Evolutionary conservation across 2,329 filamentous ascomycete genomes (phyloP), one percentile per base, ranked within the genome.

Genomic region (Trichoderma asperellum): DNA sequence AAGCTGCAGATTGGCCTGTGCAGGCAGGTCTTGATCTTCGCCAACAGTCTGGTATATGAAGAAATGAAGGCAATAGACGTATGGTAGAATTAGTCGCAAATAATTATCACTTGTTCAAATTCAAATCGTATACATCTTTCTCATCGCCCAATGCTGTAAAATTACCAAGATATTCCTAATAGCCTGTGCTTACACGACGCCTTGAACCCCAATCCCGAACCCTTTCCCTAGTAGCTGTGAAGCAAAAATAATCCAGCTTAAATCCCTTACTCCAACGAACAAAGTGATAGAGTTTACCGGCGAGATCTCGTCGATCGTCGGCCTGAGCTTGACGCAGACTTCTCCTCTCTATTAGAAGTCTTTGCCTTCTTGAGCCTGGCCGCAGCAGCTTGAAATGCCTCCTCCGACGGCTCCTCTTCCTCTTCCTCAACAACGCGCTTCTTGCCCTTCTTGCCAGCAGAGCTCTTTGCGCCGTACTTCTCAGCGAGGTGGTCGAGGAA

Each of bases 401-500:
- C 87, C 72, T 90, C 88, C 0, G 85, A 86, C 1, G 87, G 86
- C 75, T 88, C 86, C 75, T 88, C 86, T 71, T 92, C 90, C 5
- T 70, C 63, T n/a, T 63, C 65, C 73, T 93, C 90, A 0, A 87
- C 83, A 0, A 76, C 78, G 32, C 79, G 81, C 73, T 85, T 83
- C 76, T 87, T 88, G 12, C 83, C 83, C 75, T 86, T 88, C 79
- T 84, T 84, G 0, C 77, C 73, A 70, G 83, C 82, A 63, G 76
- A 74, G 61, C 75, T 76, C 16, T 77, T 76, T 8, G 83, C 81
- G 34, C 84, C 82, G 77, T 96, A 96, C 81, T 95, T 96, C 60
- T 89, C 91, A 69, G 92, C 92, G 61, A 97, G 80, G 61, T 87
- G 83, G 71, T 92, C 91, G 29, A 97, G 81, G 77, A 96, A 93